Percentiles rank a stretch among this genome's conserved stretches.
Evolutionary conservation across 768 basidiomycete species (phyloP).

Genomic region (Trametes sanguinea): DNA sequence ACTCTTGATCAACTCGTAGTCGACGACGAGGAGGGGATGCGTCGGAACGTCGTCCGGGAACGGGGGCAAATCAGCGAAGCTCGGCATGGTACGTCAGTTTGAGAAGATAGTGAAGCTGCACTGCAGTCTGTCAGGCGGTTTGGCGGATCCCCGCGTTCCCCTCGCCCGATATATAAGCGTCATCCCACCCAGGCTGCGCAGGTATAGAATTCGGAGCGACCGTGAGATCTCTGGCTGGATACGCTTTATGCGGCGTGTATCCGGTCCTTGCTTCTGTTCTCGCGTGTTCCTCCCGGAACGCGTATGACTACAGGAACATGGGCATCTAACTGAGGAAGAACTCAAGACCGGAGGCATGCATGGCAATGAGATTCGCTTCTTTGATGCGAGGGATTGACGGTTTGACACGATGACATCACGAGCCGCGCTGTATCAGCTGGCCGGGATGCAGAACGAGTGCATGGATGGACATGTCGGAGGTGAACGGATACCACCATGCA

Average conservation of each 20-base stretch:
- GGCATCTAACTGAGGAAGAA: neutral
- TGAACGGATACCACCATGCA: too few species aligned
- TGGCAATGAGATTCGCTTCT: neutral
- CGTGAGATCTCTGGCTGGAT: neutral
- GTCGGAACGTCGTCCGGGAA: conserved; percentile 48
- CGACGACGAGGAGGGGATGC: conserved; percentile 49
- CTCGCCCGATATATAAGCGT: neutral
- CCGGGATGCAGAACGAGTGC: too few species aligned
- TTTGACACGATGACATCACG: too few species aligned
- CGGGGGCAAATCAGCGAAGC: conserved; percentile 34
- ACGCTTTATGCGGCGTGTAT: neutral
- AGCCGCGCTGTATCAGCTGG: too few species aligned
- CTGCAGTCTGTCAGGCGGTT: neutral
- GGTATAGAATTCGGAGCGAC: neutral
- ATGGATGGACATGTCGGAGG: too few species aligned
- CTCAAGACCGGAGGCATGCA: neutral
- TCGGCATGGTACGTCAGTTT: conserved; percentile 32
- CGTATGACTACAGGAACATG: neutral
- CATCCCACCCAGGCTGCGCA: neutral
- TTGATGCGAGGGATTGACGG: too few species aligned
- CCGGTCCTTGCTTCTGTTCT: neutral
- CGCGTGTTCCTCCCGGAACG: neutral
- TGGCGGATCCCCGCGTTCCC: neutral
- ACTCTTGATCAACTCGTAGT: conserved; percentile 40
- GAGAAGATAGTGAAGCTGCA: neutral